Evolutionary conservation across 148 eudicot genomes (phyloP).

Genomic region (Rhododendron vialii): DNA sequence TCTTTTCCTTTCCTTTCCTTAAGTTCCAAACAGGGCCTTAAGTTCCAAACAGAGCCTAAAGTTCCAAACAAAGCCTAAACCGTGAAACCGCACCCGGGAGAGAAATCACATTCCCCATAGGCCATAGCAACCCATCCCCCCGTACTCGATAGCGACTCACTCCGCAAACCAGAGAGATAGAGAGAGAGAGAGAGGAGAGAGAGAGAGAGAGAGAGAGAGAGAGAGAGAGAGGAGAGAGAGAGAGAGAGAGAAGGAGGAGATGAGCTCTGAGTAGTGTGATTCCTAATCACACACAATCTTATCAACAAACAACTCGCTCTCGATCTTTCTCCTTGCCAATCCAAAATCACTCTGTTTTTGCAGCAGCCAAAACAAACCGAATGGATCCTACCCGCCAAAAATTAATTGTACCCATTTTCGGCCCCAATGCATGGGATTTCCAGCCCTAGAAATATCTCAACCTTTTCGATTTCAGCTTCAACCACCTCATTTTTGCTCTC

Average conservation of each 20-base stretch:
- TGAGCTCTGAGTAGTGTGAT: neutral
- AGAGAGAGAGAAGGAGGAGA: neutral
- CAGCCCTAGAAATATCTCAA: neutral
- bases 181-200: neutral
- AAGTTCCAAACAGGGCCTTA: too few species aligned
- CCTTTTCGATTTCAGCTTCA: constrained; percentile 12
- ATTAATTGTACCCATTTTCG: neutral
- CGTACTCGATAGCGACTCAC: constrained; percentile 7
- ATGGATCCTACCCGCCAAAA: constrained; percentile 6
- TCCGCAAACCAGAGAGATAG: neutral
- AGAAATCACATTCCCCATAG: neutral
- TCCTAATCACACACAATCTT: neutral
- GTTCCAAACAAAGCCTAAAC: too few species aligned
- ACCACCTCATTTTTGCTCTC: neutral
- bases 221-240: neutral
- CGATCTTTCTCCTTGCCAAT: neutral
- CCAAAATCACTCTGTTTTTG: neutral
- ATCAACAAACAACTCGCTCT: neutral
- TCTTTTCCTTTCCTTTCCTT: too few species aligned
- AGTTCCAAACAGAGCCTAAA: too few species aligned
- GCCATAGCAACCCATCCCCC: neutral
- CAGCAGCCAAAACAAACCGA: neutral
- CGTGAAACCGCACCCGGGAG: neutral
- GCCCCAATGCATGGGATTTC: constrained; percentile 11
- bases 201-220: neutral